Percentiles rank a stretch among this genome's conserved stretches.
These are phyloP conservation scores for Vicia faba DNA, from an alignment of 306 rosid species.

Conservation along the genomic window DNA sequence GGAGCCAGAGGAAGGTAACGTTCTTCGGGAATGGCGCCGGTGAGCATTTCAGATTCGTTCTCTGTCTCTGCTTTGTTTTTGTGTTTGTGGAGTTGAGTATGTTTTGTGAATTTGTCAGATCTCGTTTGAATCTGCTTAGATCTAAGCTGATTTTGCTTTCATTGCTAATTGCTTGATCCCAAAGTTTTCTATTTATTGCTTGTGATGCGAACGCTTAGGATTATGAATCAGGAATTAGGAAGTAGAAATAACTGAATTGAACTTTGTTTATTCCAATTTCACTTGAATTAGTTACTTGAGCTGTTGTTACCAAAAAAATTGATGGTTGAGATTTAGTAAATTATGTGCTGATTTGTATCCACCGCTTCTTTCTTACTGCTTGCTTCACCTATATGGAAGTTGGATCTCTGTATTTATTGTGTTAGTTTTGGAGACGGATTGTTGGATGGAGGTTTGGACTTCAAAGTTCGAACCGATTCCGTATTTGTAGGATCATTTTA, in stretches of 20 bases:
- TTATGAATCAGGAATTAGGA: background rate
- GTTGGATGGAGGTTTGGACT: constrained; percentile 20
- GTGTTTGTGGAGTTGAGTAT: constrained; percentile 5
- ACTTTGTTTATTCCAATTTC: constrained; percentile 26
- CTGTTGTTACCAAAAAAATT: constrained; percentile 14
- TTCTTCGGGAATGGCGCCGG: constrained; percentile 98
- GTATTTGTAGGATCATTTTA: constrained; percentile 4
- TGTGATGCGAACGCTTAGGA: constrained; percentile 1
- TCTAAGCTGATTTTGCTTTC: constrained; percentile 37
- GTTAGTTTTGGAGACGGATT: too few relatives aligned
- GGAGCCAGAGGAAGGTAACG: constrained; percentile 84
- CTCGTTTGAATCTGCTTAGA: constrained; percentile 47
- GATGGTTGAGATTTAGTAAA: constrained; percentile 10
- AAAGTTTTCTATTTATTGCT: constrained; percentile 4
- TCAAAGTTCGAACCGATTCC: constrained; percentile 3
- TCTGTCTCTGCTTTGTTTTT: background rate
- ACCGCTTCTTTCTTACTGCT: background rate
- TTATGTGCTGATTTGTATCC: constrained; percentile 18
- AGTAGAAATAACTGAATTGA: constrained; percentile 22
- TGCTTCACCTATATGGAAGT: constrained; percentile 14
- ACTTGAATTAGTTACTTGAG: constrained; percentile 32
- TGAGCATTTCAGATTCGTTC: constrained; percentile 52
- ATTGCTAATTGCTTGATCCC: constrained; percentile 30
- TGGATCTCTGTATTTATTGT: constrained; percentile 27
- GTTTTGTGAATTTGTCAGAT: constrained; percentile 39